These are phyloP conservation scores for Pyrus hybrid DNA, from an alignment of 331 rosid species.

Conservation along the genomic window DNA sequence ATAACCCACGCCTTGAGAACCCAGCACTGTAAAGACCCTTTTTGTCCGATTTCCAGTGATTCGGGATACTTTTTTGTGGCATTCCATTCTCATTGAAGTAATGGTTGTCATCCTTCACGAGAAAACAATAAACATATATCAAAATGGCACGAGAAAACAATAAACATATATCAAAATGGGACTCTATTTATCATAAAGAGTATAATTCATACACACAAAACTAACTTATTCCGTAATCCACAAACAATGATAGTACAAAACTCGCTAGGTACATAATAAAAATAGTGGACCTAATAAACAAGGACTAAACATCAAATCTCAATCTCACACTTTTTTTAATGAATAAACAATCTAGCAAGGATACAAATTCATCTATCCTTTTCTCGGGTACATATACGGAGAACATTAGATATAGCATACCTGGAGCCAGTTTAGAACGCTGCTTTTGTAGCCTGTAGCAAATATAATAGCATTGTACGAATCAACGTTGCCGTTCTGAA, in stretches of 20 bases:
- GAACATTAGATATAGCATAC: conserved; percentile 6
- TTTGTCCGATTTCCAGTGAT: conserved; percentile 12
- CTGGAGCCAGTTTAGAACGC: conserved; percentile 51
- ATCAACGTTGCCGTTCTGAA: conserved; percentile 28
- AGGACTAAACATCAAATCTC: not conserved
- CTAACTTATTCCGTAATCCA: too few relatives aligned
- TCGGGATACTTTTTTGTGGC: not conserved
- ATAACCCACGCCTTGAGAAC: not conserved
- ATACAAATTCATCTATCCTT: too few relatives aligned
- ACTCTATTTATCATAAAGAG: too few relatives aligned
- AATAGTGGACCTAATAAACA: not conserved
- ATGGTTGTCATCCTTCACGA: not conserved
- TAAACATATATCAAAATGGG: too few relatives aligned
- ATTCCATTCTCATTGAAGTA: conserved; percentile 2
- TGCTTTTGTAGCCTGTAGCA: conserved; percentile 33
- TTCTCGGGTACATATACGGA: not conserved
- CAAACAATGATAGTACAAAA: too few relatives aligned
- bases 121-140: not conserved
- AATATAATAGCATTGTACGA: conserved; percentile 42
- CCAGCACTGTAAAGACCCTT: conserved; percentile 7
- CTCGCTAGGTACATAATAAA: too few relatives aligned
- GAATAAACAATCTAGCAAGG: not conserved
- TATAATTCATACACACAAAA: too few relatives aligned
- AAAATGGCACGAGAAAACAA: not conserved
- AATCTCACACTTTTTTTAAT: too few relatives aligned